phyloP scores from a whole-genome alignment of 2,329 filamentous ascomycete genomes.

The Colletotrichum cordylinicola region DNA sequence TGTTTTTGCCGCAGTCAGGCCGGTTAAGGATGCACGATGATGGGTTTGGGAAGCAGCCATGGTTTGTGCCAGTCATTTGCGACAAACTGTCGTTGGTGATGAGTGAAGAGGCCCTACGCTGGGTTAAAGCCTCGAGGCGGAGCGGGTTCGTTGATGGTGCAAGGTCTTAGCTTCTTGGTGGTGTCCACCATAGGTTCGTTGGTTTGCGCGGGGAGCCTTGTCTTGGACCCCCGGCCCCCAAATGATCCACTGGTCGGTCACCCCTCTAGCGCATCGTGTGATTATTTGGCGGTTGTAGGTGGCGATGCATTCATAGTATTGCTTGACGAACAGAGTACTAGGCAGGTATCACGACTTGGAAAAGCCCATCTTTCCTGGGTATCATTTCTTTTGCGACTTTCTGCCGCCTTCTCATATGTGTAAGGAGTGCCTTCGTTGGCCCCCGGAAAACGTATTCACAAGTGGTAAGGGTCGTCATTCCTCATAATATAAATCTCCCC shows the following conservation, averaged over 20 bases:
- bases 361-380: background rate
- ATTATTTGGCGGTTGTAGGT: background rate
- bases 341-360: background rate
- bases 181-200: background rate
- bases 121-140: background rate
- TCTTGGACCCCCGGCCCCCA: background rate
- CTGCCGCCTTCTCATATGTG: background rate
- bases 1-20: conserved; percentile 5
- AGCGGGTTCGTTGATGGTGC: background rate
- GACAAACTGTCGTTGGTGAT: background rate
- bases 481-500: conserved; percentile 69
- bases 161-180: background rate
- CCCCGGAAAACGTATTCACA: background rate
- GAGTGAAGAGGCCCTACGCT: background rate
- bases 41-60: background rate
- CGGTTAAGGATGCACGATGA: background rate
- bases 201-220: background rate
- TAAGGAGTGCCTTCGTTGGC: background rate
- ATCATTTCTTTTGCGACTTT: background rate
- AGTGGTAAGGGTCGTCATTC: conserved; percentile 39
- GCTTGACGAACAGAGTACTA: background rate
- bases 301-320: background rate
- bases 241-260: background rate
- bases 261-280: background rate
- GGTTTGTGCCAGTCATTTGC: background rate